Evolutionary conservation across 1,284 basidiomycete species (phyloP), one percentile per base, ranked within the genome.

Genomic region (Earliella scabrosa): DNA sequence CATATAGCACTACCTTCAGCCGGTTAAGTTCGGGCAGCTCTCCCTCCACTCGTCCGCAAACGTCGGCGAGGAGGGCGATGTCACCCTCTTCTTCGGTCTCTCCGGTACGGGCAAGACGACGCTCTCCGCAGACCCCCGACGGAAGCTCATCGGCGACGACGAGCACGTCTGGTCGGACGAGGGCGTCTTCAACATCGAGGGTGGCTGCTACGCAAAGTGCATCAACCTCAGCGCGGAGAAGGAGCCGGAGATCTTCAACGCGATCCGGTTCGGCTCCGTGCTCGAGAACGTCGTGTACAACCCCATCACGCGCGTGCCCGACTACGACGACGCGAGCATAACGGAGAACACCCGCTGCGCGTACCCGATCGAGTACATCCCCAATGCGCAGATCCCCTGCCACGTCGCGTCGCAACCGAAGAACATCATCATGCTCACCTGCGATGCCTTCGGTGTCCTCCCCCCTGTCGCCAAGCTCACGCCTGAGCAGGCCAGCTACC

Each of bases 171-270:
- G 95, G 96, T 95, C 93, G 29, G 95, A 97, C 76, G 87, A 83
- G 21, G 97, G 97, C 74, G 97, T 99, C 60, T 99, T 99, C 88
- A 99, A 99, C 86, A 99, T 99, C 68, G 97, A 99, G 75, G 97
- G 97, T 67, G 97, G 97, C 55, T 99, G 97, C 80, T 99, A 99
- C 75, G 97, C 97, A 77, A 99, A 99, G 82, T 92, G 88, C 75
- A 93, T 99, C 80, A 97, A 97, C 80, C 88, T 99, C 65, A 94
- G 92, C 45, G 88, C 88, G 20, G 93, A 97, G 77, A 98, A 93
- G 82, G 97, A 99, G 76, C 97, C 97, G 58, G 97, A 98, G 75
- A 99, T 99, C 74, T 97, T 77, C 85, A 90, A 88, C 71, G 97
- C 97, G 62, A 97, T 99, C 77, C 86, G 87, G 67, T 98, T 91